Percentiles rank a stretch among this genome's conserved stretches.
These are phyloP conservation scores for Kwoniella sp. DNA, from an alignment of 768 basidiomycete genomes.

Conservation along the genomic window DNA sequence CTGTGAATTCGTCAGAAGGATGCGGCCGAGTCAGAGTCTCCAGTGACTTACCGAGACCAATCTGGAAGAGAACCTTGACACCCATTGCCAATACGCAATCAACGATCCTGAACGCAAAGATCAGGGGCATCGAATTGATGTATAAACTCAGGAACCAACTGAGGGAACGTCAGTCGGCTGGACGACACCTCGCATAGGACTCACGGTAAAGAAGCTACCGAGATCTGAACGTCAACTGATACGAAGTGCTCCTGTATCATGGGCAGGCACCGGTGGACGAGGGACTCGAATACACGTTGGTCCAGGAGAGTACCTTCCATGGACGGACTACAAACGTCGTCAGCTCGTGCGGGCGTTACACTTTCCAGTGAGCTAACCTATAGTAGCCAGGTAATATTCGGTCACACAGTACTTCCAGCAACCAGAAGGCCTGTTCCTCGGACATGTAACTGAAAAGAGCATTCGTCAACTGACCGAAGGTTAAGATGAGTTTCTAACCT, in stretches of 20 bases:
- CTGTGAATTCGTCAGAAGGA: conserved; percentile 51
- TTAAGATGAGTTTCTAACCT: too few relatives aligned
- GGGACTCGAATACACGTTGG: conserved; percentile 92
- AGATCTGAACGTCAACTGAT: conserved; percentile 87
- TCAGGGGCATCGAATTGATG: conserved; percentile 62
- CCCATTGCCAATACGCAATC: conserved; percentile 99
- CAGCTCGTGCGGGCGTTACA: not conserved
- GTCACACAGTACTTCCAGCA: conserved; percentile 89
- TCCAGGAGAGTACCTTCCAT: conserved; percentile 99
- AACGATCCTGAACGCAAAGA: conserved; percentile 95
- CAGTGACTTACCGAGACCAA: conserved; percentile 56
- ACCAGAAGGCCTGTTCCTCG: conserved; percentile 97
- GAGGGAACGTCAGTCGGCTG: conserved; percentile 1
- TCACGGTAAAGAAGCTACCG: conserved; percentile 82
- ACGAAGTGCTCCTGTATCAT: conserved; percentile 92
- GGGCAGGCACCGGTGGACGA: conserved; percentile 81
- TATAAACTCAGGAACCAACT: conserved; percentile 93
- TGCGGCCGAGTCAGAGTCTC: not conserved
- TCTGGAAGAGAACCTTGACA: conserved; percentile 96
- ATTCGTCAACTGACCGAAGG: too few relatives aligned
- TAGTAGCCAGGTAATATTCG: conserved; percentile 96
- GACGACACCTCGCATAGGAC: not conserved
- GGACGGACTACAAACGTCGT: conserved; percentile 61
- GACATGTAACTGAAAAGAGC: conserved; percentile 88
- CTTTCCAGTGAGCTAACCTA: conserved; percentile 57